Evolutionary conservation across 768 basidiomycete species (phyloP).

Genomic region (Lactarius trivialis): DNA sequence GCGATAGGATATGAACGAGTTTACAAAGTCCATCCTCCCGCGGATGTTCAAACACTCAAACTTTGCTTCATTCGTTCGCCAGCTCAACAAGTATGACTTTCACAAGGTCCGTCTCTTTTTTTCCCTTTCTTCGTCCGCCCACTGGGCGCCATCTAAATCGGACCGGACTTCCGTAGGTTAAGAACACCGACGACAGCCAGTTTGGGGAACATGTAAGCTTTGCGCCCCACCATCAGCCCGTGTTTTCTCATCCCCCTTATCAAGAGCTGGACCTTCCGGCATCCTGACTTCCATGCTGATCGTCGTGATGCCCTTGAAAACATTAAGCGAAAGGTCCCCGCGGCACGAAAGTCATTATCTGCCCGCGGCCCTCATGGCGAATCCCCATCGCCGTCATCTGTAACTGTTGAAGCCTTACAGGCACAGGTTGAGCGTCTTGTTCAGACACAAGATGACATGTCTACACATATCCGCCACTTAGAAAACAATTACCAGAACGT

Average conservation of each 20-base stretch:
- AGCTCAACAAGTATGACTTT: constrained; percentile 95
- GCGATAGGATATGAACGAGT: constrained; percentile 84
- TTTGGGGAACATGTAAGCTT: constrained; percentile 51
- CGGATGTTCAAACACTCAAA: constrained; percentile 95
- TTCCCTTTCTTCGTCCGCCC: constrained; percentile 2
- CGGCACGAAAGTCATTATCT: constrained; percentile 30
- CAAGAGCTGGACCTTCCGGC: constrained; percentile 47
- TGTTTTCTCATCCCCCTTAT: constrained; percentile 4
- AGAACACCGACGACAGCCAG: constrained; percentile 76
- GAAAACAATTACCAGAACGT: constrained; percentile 63
- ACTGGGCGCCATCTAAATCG: constrained; percentile 19
- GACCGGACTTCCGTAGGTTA: constrained; percentile 42
- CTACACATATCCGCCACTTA: constrained; percentile 47
- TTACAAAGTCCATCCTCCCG: constrained; percentile 83
- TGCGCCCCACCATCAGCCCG: constrained; percentile 28
- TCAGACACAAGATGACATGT: constrained; percentile 45
- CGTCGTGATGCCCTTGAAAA: constrained; percentile 52
- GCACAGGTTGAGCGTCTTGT: constrained; percentile 43
- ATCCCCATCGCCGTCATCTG: constrained; percentile 28
- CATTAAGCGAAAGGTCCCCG: constrained; percentile 55
- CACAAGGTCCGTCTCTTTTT: constrained; percentile 56
- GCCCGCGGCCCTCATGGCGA: constrained; percentile 22
- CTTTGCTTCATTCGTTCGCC: constrained; percentile 87
- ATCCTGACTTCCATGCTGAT: constrained; percentile 47
- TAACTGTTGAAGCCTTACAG: constrained; percentile 36